phyloP scores from a whole-genome alignment of 1,284 basidiomycete species.

The Rhodotorula sp. region DNA sequence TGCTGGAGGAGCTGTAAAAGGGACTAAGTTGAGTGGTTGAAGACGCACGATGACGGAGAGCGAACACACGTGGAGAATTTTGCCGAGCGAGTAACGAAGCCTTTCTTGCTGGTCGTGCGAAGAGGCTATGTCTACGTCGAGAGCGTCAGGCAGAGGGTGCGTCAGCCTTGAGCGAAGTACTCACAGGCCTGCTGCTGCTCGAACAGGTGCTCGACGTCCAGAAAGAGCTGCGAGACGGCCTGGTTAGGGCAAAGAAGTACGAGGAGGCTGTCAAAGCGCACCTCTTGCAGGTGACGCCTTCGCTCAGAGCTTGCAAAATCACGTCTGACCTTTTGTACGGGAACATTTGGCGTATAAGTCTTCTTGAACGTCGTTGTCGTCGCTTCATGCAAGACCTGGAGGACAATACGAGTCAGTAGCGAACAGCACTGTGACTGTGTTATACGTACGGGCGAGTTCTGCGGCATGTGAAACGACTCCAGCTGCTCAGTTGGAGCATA shows the following conservation, averaged over 20 bases:
- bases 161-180: accelerated
- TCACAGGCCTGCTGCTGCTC: neutral
- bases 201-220: neutral
- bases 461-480: too few species aligned
- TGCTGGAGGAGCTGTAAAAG: neutral
- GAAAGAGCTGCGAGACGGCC: neutral
- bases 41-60: too few species aligned
- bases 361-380: too few species aligned
- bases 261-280: neutral
- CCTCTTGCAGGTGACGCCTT: neutral
- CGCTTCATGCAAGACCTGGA: too few species aligned
- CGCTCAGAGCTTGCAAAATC: too few species aligned
- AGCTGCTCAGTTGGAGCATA: too few species aligned
- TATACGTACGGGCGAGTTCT: too few species aligned
- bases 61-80: neutral
- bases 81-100: neutral
- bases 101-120: neutral
- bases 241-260: neutral
- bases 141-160: accelerated
- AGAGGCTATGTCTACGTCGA: neutral
- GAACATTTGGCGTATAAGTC: neutral
- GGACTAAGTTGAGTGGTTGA: neutral
- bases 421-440: too few species aligned
- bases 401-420: too few species aligned
- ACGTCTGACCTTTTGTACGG: too few species aligned